Evolutionary conservation across 1,284 basidiomycete species (phyloP), one percentile per base, ranked within the genome.

Genomic region (Heimioporus retisporus): DNA sequence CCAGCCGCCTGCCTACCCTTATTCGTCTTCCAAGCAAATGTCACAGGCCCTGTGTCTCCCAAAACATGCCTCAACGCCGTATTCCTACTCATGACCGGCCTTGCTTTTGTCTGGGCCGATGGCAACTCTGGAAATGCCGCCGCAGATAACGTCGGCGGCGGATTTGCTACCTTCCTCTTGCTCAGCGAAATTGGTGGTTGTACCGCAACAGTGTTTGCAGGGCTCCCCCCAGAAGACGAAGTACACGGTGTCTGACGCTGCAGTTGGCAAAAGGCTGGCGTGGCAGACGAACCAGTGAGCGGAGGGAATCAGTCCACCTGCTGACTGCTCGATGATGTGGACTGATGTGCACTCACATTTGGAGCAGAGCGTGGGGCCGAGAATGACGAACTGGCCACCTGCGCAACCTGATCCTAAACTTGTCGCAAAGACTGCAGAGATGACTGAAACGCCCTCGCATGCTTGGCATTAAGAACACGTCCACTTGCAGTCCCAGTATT

Each of bases 401-500:
- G 89, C 25, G 95, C 96, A 51, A 98, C 96, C 31, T 95, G 90
- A 71, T 95, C 95, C 91, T 89, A 96, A 0, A 98, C 88, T 67
- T 90, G 87, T 59, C 88, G 82, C 2, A 90, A 89, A 6, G 89
- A 86, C 64, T 85, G 84, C n/a, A 83, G 79, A 21, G 87, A 84
- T 1, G 86, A 85, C 4, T 87, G 86, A 0, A 89, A 83, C 0
- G 88, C 83, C 0, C 92, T 92, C 0, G 89, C 87, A 63, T 93
- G 88, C 77, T 97, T 97, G 51, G 92, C 93, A 72, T 93, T 95
- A 64, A 97, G 84, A 35, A 96, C 90, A 6, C 93, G 89, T 4
- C 94, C 95, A 46, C 90, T 90, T 3, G 94, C 85, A 66, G 96
- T 93, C 0, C 90, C 92, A 0, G 94, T 90, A 72, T 92, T 96